Base-by-base conservation (phyloP, 139 green algal genomes). In the Micromonas pusilla region DNA sequence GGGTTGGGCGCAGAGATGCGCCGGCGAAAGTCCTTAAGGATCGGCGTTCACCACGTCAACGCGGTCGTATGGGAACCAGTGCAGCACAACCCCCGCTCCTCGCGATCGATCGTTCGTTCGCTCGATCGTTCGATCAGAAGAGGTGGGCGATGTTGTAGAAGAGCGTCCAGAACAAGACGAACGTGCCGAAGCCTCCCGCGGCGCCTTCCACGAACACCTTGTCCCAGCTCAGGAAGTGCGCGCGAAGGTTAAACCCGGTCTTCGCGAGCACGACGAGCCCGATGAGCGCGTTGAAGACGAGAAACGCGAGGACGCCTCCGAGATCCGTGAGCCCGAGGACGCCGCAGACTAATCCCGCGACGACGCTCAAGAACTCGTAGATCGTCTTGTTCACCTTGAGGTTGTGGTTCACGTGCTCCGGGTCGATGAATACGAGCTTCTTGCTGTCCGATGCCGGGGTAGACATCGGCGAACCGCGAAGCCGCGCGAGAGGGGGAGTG, bases 111-210 rank as follows among this genome's bases (percentile, higher is more conserved):
- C 9, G 45, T 16, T 57, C 9, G 9, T 9, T 57, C 45, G 45
- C 16, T 57, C 9, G 45, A 23, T 57, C 45, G 45, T 57, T 57
- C 45, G 45, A 57, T 57, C 45, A 67, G 16, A 70, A 78, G 31
- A 78, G 33, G 53, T 78, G 72, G 26, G 30, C 39, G n/a, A 67
- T 45, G 31, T 78, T 68, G 52, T 78, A 78, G 21, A 45, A 52
- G n/a, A 78, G 28, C 52, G 72, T 78, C 72, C 72, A 78, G 33
- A 78, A 78, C 31, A 78, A 30, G 2, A 78, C 30, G 62, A 70
- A 78, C 13, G 52, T 78, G 6, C 28, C 52, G 21, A 78, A 78
- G 3, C 52, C 72, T 6, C 6, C 52, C 23, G 6, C n/a, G 19
- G 53, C 28, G 9, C 52, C 53, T 25, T 68, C 38, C 3, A 75